Evolutionary conservation across 768 basidiomycete genomes (phyloP).

Genomic region (Rhodotorula toruloides): DNA sequence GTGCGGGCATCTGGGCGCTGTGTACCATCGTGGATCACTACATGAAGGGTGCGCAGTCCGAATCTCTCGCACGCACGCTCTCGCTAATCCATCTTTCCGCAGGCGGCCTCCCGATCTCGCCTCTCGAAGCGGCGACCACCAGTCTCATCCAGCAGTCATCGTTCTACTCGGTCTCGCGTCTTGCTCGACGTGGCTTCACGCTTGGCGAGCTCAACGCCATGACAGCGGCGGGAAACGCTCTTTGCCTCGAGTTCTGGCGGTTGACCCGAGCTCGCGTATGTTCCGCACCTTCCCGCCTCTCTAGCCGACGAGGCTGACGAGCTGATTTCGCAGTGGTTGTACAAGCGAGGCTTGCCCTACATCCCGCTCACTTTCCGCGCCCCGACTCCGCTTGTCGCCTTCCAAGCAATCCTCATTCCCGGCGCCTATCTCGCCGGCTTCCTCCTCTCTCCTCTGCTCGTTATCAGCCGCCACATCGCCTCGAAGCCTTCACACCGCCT

Average conservation of each 20-base stretch:
- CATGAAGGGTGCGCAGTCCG: too few species aligned
- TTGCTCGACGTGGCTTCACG: conserved; percentile 91
- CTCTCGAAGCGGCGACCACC: conserved; percentile 36
- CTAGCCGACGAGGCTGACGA: neutral
- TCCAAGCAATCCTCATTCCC: conserved; percentile 85
- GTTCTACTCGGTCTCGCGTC: conserved; percentile 77
- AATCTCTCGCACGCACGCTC: neutral
- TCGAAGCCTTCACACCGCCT: conserved; percentile 74
- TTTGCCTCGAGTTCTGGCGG: conserved; percentile 80
- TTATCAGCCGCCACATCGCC: conserved; percentile 84
- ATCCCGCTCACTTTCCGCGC: conserved; percentile 80
- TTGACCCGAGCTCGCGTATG: conserved; percentile 74
- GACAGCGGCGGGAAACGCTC: conserved; percentile 75
- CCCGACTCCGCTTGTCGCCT: conserved; percentile 83
- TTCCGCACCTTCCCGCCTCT: conserved; percentile 7
- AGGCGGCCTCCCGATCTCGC: conserved; percentile 34
- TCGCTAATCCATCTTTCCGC: neutral
- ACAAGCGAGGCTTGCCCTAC: conserved; percentile 65
- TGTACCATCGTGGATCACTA: too few species aligned
- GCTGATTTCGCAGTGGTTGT: conserved; percentile 32
- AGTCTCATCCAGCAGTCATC: conserved; percentile 83
- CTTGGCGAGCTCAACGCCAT: conserved; percentile 88
- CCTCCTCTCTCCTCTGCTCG: conserved; percentile 84
- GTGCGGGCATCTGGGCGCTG: conserved; percentile 15
- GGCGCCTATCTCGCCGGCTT: conserved; percentile 91